Percentiles rank a stretch among this genome's conserved stretches.
These are phyloP conservation scores for Symbiodinium natans DNA, from an alignment of 73 alveolate genomes.

Conservation along the genomic window DNA sequence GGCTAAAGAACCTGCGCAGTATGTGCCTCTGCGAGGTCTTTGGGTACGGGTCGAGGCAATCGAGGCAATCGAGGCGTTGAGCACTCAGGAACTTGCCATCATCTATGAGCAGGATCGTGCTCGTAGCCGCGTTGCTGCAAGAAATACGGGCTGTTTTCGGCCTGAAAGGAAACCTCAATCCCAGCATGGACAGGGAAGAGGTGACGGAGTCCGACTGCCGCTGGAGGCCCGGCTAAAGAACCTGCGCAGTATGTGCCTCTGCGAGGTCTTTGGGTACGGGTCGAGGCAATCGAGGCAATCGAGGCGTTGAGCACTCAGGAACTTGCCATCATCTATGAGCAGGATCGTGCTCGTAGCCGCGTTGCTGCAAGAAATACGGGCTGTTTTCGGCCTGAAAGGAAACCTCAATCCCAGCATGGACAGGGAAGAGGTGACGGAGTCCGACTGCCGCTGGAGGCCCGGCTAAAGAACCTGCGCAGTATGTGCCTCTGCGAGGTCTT, in stretches of 20 bases:
- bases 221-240: background rate
- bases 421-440: conserved; percentile 1
- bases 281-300: too few species aligned
- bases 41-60: background rate
- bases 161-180: background rate
- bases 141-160: background rate
- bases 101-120: background rate
- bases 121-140: background rate
- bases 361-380: background rate
- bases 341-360: background rate
- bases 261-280: conserved; percentile 13
- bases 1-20: background rate
- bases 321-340: background rate
- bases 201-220: background rate
- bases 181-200: background rate
- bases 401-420: background rate
- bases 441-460: background rate
- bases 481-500: background rate
- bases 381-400: background rate
- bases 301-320: too few species aligned
- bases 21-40: background rate
- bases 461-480: background rate
- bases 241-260: background rate
- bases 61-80: too few species aligned
- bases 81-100: too few species aligned